Percentiles rank a stretch among this genome's conserved stretches.
Conservation (phyloP, 2,329 filamentous ascomycete genomes). For the Aspergillus sp. region DNA sequence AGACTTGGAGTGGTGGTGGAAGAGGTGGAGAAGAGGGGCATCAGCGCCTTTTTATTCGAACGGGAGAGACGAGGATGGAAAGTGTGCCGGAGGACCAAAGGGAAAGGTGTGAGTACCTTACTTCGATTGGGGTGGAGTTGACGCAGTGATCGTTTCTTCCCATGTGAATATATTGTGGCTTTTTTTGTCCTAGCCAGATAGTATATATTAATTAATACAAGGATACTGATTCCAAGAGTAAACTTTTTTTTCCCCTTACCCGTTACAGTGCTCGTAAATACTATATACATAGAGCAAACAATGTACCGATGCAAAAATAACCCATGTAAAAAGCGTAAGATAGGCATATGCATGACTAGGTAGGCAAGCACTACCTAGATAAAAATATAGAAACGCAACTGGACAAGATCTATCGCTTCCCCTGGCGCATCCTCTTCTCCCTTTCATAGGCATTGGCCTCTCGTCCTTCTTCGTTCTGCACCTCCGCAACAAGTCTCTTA, state of each 20-base stretch:
- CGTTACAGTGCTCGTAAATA: background rate
- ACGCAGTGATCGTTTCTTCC: slow-evolving; percentile 40
- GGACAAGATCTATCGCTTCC: slow-evolving; percentile 47
- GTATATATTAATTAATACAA: background rate
- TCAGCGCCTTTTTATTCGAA: slow-evolving; percentile 45
- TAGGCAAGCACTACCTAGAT: too few relatives aligned
- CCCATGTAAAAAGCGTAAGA: background rate
- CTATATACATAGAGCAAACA: background rate
- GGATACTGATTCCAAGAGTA: background rate
- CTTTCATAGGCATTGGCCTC: slow-evolving; percentile 87
- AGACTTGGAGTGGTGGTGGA: slow-evolving; percentile 41
- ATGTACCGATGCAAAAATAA: slow-evolving; percentile 10
- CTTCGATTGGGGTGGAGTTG: slow-evolving; percentile 49
- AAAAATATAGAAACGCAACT: background rate
- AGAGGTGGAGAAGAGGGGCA: slow-evolving; percentile 22
- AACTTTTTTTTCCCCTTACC: background rate
- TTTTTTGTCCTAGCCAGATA: background rate
- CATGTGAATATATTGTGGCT: background rate
- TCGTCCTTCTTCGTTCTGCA: slow-evolving; percentile 87
- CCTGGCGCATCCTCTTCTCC: slow-evolving; percentile 75
- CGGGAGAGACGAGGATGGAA: slow-evolving; percentile 50
- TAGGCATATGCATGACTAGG: background rate
- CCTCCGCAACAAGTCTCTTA: slow-evolving; percentile 85
- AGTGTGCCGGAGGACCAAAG: slow-evolving; percentile 40
- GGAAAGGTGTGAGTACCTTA: slow-evolving; percentile 51